Conservation (phyloP, 129 eudicot genomes). For the Arctium minus region DNA sequence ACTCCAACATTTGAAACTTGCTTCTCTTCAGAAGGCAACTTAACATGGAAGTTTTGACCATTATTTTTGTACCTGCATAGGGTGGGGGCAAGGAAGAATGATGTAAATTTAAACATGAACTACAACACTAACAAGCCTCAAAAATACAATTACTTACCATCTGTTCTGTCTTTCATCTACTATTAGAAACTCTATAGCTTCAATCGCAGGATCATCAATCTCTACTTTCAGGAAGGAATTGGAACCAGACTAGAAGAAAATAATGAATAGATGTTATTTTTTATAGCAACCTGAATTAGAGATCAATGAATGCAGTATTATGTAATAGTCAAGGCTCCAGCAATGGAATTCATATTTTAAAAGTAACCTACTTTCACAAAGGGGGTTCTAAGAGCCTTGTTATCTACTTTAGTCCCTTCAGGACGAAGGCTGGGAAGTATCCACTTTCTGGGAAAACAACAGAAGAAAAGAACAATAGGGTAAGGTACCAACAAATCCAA, state of each 20-base stretch:
- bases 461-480: background rate
- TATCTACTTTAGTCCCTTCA: conserved; percentile 64
- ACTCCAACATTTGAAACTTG: conserved; percentile 38
- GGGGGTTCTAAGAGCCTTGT: conserved; percentile 80
- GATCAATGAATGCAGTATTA: conserved; percentile 9
- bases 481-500: background rate
- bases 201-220: conserved; percentile 77
- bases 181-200: conserved; percentile 83
- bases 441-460: conserved; percentile 48
- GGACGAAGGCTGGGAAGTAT: conserved; percentile 63
- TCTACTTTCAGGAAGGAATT: conserved; percentile 59
- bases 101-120: background rate
- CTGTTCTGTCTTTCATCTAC: conserved; percentile 75
- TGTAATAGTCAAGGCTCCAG: background rate
- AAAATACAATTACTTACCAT: conserved; percentile 43
- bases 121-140: conserved; percentile 5
- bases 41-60: conserved; percentile 64
- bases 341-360: background rate
- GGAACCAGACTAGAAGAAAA: conserved; percentile 60
- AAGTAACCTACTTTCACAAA: conserved; percentile 57
- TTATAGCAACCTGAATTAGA: conserved; percentile 2
- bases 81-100: background rate
- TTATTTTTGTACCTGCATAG: conserved; percentile 70
- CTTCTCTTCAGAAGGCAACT: conserved; percentile 43
- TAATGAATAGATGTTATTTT: background rate